Evolutionary conservation across 2,329 filamentous ascomycete genomes (phyloP), one percentile per base, ranked within the genome.

Genomic region (Aspergillus intermedius): DNA sequence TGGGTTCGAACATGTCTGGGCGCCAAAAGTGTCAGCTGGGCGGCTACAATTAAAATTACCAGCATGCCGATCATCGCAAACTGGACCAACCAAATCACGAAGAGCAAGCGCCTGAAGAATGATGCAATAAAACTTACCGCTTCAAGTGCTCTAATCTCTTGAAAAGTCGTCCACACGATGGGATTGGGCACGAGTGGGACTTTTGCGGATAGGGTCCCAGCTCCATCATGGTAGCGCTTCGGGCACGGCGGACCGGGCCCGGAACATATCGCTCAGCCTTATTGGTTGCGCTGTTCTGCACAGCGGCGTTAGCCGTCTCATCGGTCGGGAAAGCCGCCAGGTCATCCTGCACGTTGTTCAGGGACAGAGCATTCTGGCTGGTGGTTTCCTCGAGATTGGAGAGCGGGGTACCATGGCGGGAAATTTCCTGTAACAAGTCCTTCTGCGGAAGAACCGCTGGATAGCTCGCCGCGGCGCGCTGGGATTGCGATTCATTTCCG

Each of bases 141-240:
- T 98, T 98, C 66, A 98, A 83, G 76, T 98, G 93, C 77, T 98
- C 93, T 77, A 98, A 82, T 72, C 93, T 86, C 84, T 98, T 98
- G 81, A 98, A 98, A 54, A 96, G 81, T 64, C 93, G 86, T 47
- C 93, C 93, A 69, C 93, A 98, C 48, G 91, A 94, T 23, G 93
- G 93, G 63, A 98, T 98, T n/a, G 93, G 93, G 76, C 93, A 98
- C 2, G 91, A 97, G 73, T 98, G 93, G 37, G 91, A 95, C 73
- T 98, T 98, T 67, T 95, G 89, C 45, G 93, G 90, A 68, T 97
- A 97, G 12, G 94, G 93, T 28, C 89, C 90, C 54, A 96, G 81
- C 70, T 98, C 93, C 86, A 94, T 94, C 71, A 94, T 87, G 3
- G 93, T 97, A 46, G 93, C 91, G 58, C 91, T 96, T 57, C 91